Percentiles rank a stretch among this genome's conserved stretches.
Evolutionary conservation across 1,139 yeast species (phyloP).

Genomic region (Pichiaceae sp.): DNA sequence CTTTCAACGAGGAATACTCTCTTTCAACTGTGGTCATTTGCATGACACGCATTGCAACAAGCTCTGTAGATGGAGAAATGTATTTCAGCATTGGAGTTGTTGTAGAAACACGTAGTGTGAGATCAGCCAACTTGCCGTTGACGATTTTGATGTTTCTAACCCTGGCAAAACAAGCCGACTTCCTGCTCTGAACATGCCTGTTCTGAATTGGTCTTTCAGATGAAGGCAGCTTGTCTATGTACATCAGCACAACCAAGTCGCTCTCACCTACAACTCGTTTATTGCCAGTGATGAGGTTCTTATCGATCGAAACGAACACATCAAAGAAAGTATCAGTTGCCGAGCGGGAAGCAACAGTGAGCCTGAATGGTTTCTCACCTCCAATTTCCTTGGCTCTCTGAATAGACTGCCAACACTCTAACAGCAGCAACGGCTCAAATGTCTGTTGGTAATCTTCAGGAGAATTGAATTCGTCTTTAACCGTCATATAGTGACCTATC

Average conservation of each 20-base stretch:
- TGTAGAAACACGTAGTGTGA: slow-evolving; percentile 57
- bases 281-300: slow-evolving; percentile 36
- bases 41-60: slow-evolving; percentile 66
- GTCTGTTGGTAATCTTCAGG: slow-evolving; percentile 57
- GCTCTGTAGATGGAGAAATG: slow-evolving; percentile 54
- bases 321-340: slow-evolving; percentile 85
- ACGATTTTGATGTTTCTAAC: slow-evolving; percentile 63
- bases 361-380: slow-evolving; percentile 55
- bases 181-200: slow-evolving; percentile 9
- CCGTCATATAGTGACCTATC: slow-evolving; percentile 27
- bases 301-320: slow-evolving; percentile 69
- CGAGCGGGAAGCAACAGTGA: slow-evolving; percentile 70
- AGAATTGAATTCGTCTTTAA: slow-evolving; percentile 40
- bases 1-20: slow-evolving; percentile 78
- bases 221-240: slow-evolving; percentile 26
- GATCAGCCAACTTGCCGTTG: slow-evolving; percentile 57
- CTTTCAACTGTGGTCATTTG: slow-evolving; percentile 90
- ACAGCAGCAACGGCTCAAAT: slow-evolving; percentile 71
- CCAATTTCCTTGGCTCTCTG: slow-evolving; percentile 62
- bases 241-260: slow-evolving; percentile 67
- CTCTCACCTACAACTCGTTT: slow-evolving; percentile 54
- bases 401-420: slow-evolving; percentile 94
- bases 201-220: slow-evolving; percentile 14
- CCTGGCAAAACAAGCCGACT: slow-evolving; percentile 61
- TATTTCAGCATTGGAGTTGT: slow-evolving; percentile 40